These are phyloP conservation scores for Boletus bicolor DNA, from an alignment of 768 basidiomycete genomes.

Conservation along the genomic window DNA sequence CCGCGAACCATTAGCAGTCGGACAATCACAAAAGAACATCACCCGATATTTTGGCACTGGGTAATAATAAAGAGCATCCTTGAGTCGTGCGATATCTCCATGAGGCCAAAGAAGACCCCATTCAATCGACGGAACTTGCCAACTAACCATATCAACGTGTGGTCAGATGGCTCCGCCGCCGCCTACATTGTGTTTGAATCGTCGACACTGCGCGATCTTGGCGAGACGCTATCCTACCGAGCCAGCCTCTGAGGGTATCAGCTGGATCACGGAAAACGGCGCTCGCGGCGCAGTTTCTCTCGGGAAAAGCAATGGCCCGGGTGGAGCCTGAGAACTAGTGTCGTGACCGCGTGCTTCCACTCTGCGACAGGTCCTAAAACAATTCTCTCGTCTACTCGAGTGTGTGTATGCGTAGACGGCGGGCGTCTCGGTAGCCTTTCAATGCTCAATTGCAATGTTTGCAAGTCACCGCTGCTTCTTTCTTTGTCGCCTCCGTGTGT, in stretches of 20 bases:
- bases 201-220: neutral
- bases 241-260: neutral
- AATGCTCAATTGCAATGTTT: neutral
- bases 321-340: slow-evolving; percentile 1
- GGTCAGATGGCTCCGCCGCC: neutral
- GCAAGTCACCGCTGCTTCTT: slow-evolving; percentile 12
- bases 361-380: slow-evolving; percentile 13
- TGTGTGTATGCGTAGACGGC: neutral
- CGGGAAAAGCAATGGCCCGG: neutral
- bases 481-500: neutral
- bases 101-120: neutral
- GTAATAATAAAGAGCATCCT: neutral
- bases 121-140: neutral
- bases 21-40: neutral
- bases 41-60: neutral
- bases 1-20: neutral
- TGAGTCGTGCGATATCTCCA: slow-evolving; percentile 3
- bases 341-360: slow-evolving; percentile 4
- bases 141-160: neutral
- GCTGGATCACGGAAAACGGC: neutral
- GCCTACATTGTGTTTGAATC: neutral
- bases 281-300: neutral
- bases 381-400: neutral
- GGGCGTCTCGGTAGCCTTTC: neutral
- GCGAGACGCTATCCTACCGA: neutral